Conservation (phyloP, 371 early-diverging fungal species). For the Mucor lusitanicus region DNA sequence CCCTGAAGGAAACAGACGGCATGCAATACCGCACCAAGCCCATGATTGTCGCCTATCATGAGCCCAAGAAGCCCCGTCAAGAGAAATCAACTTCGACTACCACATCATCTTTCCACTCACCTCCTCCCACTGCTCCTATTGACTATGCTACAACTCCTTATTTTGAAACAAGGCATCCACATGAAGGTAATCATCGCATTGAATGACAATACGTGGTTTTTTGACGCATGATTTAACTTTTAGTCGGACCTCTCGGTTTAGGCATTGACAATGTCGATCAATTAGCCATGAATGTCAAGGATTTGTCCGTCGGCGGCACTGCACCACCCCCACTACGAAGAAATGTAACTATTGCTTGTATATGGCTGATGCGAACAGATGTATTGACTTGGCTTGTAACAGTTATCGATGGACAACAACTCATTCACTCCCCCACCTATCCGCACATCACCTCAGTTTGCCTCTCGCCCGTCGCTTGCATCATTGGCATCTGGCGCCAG, state of each 20-base stretch:
- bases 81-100: conserved; percentile 29
- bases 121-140: conserved; percentile 30
- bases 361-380: background rate
- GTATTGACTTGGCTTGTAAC: background rate
- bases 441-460: conserved; percentile 33
- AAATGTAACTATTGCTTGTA: conserved; percentile 22
- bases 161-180: conserved; percentile 29
- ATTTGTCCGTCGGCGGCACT: conserved; percentile 21
- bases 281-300: conserved; percentile 32
- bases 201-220: background rate
- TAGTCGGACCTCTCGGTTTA: conserved; percentile 22
- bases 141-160: conserved; percentile 22
- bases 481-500: conserved; percentile 40
- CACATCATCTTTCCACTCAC: conserved; percentile 27
- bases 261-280: conserved; percentile 46
- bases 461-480: conserved; percentile 40
- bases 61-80: conserved; percentile 44
- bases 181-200: conserved; percentile 15
- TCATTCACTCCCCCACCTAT: conserved; percentile 13
- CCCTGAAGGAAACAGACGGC: conserved; percentile 43
- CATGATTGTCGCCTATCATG: conserved; percentile 47
- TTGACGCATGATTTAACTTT: background rate
- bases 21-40: conserved; percentile 27
- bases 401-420: conserved; percentile 8
- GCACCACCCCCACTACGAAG: conserved; percentile 21